Percentiles rank a stretch among this genome's conserved stretches.
Conservation (phyloP, 257 asterid genomes). For the Solanum etuberosum region DNA sequence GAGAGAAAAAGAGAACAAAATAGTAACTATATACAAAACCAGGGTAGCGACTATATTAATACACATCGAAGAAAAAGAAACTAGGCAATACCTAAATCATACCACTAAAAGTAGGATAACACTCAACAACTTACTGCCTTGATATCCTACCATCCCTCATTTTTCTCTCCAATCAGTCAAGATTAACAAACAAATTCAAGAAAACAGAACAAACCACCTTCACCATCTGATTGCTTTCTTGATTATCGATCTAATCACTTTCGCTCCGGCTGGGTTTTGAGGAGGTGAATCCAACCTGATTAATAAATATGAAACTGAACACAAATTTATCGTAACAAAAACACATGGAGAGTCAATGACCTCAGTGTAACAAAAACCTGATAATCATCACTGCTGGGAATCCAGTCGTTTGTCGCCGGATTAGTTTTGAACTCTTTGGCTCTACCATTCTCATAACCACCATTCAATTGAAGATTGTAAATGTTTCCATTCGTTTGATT, state of each 20-base stretch:
- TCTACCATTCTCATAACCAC: background rate
- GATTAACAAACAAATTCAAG: background rate
- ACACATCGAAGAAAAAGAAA: background rate
- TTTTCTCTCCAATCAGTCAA: background rate
- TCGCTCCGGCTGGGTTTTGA: conserved; percentile 36
- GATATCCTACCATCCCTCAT: background rate
- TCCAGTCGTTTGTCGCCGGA: conserved; percentile 41
- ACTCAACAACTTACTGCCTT: background rate
- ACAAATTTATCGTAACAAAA: no score
- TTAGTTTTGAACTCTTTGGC: conserved; percentile 17
- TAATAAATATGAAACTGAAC: background rate
- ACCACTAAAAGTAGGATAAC: background rate
- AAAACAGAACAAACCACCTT: background rate
- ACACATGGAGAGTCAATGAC: background rate
- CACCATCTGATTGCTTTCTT: background rate
- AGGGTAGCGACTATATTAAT: no score
- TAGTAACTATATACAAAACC: no score
- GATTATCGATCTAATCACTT: conserved; percentile 7
- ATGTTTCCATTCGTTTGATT: background rate
- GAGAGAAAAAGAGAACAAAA: background rate
- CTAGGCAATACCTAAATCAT: background rate
- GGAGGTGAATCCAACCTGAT: conserved; percentile 14
- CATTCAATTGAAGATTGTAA: conserved; percentile 7
- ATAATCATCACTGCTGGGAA: conserved; percentile 18
- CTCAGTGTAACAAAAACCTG: conserved; percentile 6